phyloP scores from a whole-genome alignment of 2,329 filamentous ascomycete species.

The Aspergillus tubingensis region DNA sequence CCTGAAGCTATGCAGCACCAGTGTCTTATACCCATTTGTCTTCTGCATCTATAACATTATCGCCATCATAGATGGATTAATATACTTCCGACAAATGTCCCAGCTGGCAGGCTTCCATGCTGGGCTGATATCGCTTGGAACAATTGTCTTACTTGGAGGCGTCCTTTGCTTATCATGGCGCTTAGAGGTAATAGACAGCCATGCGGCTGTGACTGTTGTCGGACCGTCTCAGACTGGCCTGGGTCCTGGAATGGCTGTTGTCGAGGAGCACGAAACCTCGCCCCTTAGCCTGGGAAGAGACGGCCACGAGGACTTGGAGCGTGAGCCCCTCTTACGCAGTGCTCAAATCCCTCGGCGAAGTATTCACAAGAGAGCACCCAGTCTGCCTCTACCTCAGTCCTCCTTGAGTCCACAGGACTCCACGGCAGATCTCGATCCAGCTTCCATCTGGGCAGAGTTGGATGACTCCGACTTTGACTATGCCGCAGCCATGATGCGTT shows the following conservation, averaged over 20 bases:
- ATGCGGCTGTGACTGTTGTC: constrained; percentile 37
- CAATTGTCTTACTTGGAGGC: constrained; percentile 78
- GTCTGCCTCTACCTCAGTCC: constrained; percentile 31
- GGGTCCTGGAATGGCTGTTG: constrained; percentile 77
- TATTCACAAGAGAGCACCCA: constrained; percentile 38
- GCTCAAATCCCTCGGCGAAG: constrained; percentile 27
- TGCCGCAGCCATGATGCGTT: constrained; percentile 13
- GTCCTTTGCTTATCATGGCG: constrained; percentile 94
- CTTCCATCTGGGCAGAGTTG: constrained; percentile 85
- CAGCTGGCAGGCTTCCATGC: constrained; percentile 75
- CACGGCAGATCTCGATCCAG: constrained; percentile 63
- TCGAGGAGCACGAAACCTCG: constrained; percentile 56
- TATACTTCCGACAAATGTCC: constrained; percentile 91
- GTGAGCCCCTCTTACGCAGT: constrained; percentile 41
- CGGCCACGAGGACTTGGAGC: constrained; percentile 46
- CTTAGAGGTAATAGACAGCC: constrained; percentile 65
- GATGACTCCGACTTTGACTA: constrained; percentile 65
- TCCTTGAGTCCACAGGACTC: constrained; percentile 49
- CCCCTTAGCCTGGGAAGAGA: constrained; percentile 27
- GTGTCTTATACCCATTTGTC: constrained; percentile 91
- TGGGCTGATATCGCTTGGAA: constrained; percentile 74
- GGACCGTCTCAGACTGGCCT: constrained; percentile 68
- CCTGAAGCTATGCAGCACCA: constrained; percentile 91
- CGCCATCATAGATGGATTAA: constrained; percentile 92
- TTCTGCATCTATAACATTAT: constrained; percentile 99